These are phyloP conservation scores for Penstemon newberryi DNA, from an alignment of 257 asterid species.

Conservation along the genomic window DNA sequence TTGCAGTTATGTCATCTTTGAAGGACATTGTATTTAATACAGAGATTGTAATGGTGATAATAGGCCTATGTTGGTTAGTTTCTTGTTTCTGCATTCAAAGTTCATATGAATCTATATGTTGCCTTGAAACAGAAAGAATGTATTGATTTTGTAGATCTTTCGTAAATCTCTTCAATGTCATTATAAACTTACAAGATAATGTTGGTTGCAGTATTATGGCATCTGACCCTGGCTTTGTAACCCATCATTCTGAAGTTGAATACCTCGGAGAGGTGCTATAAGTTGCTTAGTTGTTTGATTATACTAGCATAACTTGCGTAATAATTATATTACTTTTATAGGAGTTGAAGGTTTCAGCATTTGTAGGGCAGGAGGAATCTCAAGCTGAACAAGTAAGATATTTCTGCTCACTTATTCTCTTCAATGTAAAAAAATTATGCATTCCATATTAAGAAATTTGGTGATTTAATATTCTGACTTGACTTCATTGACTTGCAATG, in stretches of 20 bases:
- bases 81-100: conserved; percentile 18
- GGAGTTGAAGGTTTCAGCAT: conserved; percentile 33
- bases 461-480: neutral
- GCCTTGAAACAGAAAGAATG: neutral
- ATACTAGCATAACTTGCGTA: conserved; percentile 3
- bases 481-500: neutral
- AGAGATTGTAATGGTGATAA: conserved; percentile 37
- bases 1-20: conserved; percentile 43
- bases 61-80: conserved; percentile 48
- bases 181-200: conserved; percentile 19
- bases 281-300: conserved; percentile 12
- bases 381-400: conserved; percentile 37
- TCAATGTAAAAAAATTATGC: neutral
- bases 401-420: conserved; percentile 20
- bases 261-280: conserved; percentile 33
- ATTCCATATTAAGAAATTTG: conserved; percentile 1
- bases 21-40: conserved; percentile 38
- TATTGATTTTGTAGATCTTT: neutral
- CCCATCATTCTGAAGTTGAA: conserved; percentile 32
- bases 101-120: conserved; percentile 3
- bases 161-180: neutral
- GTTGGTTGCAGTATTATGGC: conserved; percentile 46
- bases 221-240: conserved; percentile 48
- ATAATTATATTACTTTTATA: conserved; percentile 15
- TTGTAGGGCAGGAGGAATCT: conserved; percentile 29